A percentile compares a stretch with the other conserved stretches of the same genome.
Evolutionary conservation across 495 filamentous ascomycete species (phyloP).

Genomic region (Hypoxylon intermedium): DNA sequence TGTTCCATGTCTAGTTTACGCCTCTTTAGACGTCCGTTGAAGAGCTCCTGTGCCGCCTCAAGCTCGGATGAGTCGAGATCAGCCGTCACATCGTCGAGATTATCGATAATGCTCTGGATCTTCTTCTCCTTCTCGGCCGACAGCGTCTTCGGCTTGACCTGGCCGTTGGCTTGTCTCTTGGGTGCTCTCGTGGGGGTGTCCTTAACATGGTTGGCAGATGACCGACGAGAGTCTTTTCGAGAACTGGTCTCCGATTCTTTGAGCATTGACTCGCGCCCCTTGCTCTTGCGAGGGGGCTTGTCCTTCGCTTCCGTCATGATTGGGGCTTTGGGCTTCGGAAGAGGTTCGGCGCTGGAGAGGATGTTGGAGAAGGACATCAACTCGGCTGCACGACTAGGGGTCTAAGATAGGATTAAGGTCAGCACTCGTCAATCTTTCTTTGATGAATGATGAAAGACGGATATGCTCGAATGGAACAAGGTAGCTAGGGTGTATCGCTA

Average conservation of each 20-base stretch:
- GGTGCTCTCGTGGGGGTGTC: constrained; percentile 56
- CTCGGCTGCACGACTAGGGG: constrained; percentile 71
- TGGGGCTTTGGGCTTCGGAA: constrained; percentile 55
- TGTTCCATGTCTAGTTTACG: constrained; percentile 63
- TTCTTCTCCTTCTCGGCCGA: constrained; percentile 72
- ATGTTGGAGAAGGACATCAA: constrained; percentile 94
- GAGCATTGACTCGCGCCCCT: constrained; percentile 51
- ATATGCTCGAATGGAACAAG: constrained; percentile 32
- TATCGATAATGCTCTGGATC: constrained; percentile 66
- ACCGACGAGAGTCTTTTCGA: constrained; percentile 49
- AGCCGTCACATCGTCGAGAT: constrained; percentile 73
- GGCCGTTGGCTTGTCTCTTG: constrained; percentile 60
- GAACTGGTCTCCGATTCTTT: constrained; percentile 49
- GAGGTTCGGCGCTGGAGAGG: constrained; percentile 74
- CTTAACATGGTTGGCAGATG: constrained; percentile 52
- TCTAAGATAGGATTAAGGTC: constrained; percentile 50
- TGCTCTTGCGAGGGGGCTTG: constrained; percentile 49
- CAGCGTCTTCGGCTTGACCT: constrained; percentile 59
- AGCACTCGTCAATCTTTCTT: constrained; percentile 14
- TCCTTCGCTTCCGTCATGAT: constrained; percentile 44
- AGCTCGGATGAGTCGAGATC: constrained; percentile 71
- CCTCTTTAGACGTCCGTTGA: constrained; percentile 65
- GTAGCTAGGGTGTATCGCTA: not conserved
- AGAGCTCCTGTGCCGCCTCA: constrained; percentile 63
- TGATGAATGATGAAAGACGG: constrained; percentile 17